Base-by-base conservation (phyloP, 163 green algal species). In the Prototheca wickerhamii region DNA sequence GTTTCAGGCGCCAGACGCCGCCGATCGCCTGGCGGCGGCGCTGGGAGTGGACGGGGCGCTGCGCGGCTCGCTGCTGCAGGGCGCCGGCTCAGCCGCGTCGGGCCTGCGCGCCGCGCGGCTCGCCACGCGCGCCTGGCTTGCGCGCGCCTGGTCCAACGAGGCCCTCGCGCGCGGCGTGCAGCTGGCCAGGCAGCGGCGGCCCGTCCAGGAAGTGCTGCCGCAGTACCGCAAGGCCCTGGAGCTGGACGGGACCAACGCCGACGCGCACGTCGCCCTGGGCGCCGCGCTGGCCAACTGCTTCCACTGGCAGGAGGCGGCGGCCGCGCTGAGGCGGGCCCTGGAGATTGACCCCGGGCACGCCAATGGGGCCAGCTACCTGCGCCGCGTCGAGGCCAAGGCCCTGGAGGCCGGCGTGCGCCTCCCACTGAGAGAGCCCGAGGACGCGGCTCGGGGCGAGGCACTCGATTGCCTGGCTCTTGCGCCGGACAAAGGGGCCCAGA, bases 181-280 rank as follows among this genome's bases (percentile, higher is more conserved):
- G 20, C 46, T 54, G 18, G 46, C 46, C 12, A 25, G 46, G 46
- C 12, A 54, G 46, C 15, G 46, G 18, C 18, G 1, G 6, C 15
- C 18, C 18, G 12, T 25, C 26, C 15, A 54, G 18, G 46, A 12
- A 6, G 18, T 30, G 12, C 40, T 49, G 40, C 40, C 40, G 15
- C 10, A 49, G 40, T 15, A 49, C 40, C 46, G 15, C 18, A 21
- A 54, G 46, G 46, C 46, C 46, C 46, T 54, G 46, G 46, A 54
- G 23, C 23, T 54, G 46, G 46, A 54, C 23, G 15, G 15, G 20
- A 28, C 20, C 6, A 54, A 54, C 46, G 12, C 46, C 46, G 46
- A 54, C 46, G 46, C 46, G 20, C 46, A 54, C 46, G 46, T 54
- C 20, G 46, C 46, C 5, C 46, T 54, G 46, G 46, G 46, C 46